Evolutionary conservation across 1,284 basidiomycete species (phyloP).

Genomic region (Ustilago esculenta): DNA sequence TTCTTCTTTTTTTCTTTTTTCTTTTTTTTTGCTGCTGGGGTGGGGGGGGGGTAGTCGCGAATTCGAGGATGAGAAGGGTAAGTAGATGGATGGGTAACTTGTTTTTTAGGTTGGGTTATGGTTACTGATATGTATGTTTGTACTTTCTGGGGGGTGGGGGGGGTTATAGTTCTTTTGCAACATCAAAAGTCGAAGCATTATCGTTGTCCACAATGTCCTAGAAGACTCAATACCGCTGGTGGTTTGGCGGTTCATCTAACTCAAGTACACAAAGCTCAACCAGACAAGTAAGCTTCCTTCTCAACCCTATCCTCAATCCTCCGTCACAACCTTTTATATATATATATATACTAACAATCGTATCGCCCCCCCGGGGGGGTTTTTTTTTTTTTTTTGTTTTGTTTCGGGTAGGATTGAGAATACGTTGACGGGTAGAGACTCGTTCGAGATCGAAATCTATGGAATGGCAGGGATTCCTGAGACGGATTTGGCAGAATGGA

Average conservation of each 20-base stretch:
- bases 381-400: too few species aligned
- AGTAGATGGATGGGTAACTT: too few species aligned
- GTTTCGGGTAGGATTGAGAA: constrained; percentile 93
- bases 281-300: constrained; percentile 93
- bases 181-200: constrained; percentile 99
- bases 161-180: constrained; percentile 84
- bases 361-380: too few species aligned
- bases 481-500: constrained; percentile 92
- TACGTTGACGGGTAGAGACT: constrained; percentile 92
- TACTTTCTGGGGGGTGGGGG: too few species aligned
- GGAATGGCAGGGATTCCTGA: constrained; percentile 98
- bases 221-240: constrained; percentile 94
- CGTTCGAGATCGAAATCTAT: constrained; percentile 98
- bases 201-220: constrained; percentile 94
- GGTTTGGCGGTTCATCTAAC: constrained; percentile 98
- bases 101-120: too few species aligned
- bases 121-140: not conserved
- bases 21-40: too few species aligned
- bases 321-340: too few species aligned
- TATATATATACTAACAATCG: too few species aligned
- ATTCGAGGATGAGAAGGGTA: too few species aligned
- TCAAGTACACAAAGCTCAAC: constrained; percentile 97
- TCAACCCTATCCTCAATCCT: too few species aligned
- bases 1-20: too few species aligned
- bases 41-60: too few species aligned